Evolutionary conservation across 164 flowering plant genomes (phyloP).

Genomic region (Protea cynaroides): DNA sequence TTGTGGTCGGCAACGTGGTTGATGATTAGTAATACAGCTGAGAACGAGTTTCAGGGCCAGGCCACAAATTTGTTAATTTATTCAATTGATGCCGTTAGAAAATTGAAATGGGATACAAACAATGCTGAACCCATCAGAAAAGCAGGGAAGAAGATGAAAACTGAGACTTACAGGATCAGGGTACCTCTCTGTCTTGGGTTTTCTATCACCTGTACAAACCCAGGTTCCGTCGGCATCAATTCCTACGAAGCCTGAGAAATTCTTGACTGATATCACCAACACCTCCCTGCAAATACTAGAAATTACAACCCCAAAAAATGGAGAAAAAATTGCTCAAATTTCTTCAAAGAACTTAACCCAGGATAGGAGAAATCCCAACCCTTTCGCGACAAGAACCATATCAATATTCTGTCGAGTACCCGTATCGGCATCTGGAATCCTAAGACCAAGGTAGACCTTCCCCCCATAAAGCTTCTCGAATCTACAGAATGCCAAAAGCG

Average conservation of each 20-base stretch:
- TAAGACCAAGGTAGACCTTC: conserved; percentile 70
- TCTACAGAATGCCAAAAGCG: conserved; percentile 23
- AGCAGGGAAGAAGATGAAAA: not conserved
- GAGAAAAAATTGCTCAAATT: not conserved
- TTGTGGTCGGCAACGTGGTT: too few species aligned
- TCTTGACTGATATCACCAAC: conserved; percentile 62
- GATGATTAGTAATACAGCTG: too few species aligned
- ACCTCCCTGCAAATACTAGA: conserved; percentile 38
- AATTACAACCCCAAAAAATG: not conserved
- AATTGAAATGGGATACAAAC: too few species aligned
- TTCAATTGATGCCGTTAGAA: too few species aligned
- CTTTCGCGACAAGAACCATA: conserved; percentile 66
- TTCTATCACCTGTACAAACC: conserved; percentile 36
- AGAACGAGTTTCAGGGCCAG: too few species aligned
- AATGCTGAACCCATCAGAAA: not conserved
- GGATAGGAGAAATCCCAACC: conserved; percentile 7
- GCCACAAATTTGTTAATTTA: too few species aligned
- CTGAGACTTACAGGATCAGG: conserved; percentile 62
- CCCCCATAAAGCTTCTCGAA: conserved; percentile 78
- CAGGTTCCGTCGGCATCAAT: conserved; percentile 62
- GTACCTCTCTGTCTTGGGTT: conserved; percentile 35
- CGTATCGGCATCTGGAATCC: conserved; percentile 80
- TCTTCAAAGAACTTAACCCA: not conserved
- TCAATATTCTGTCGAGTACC: conserved; percentile 63
- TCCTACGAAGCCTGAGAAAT: conserved; percentile 53